phyloP scores from a whole-genome alignment of 768 basidiomycete species.

The Lactifluus piperatus region DNA sequence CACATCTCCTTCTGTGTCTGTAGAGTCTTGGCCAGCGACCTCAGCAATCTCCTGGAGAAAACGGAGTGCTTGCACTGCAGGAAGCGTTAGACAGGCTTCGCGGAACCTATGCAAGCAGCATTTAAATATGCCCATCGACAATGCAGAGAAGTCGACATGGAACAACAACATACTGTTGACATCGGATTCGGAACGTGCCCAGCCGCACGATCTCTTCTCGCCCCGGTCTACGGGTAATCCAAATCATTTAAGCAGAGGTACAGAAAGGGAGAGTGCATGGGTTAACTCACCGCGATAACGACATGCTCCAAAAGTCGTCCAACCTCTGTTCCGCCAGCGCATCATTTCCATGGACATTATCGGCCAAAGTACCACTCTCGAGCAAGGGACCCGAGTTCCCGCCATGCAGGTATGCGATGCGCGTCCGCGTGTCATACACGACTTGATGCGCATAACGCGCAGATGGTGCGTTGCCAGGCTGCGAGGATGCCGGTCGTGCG shows the following conservation, averaged over 20 bases:
- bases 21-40: conserved; percentile 65
- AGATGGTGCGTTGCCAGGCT: conserved; percentile 29
- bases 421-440: conserved; percentile 54
- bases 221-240: conserved; percentile 38
- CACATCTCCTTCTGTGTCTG: conserved; percentile 48
- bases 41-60: conserved; percentile 66
- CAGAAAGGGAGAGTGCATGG: neutral
- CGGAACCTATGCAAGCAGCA: conserved; percentile 46
- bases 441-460: conserved; percentile 76
- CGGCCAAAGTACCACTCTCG: conserved; percentile 17
- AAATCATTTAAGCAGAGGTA: neutral
- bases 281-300: conserved; percentile 40
- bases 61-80: conserved; percentile 54
- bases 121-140: neutral
- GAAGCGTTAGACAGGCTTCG: conserved; percentile 65
- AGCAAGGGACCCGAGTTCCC: conserved; percentile 52
- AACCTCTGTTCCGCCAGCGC: conserved; percentile 30
- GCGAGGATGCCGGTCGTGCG: neutral
- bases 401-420: conserved; percentile 61
- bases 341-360: conserved; percentile 13
- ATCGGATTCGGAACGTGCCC: conserved; percentile 54
- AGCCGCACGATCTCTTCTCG: conserved; percentile 55
- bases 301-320: conserved; percentile 77
- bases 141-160: neutral
- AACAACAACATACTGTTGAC: conserved; percentile 56